Evolutionary conservation across 2,329 filamentous ascomycete species (phyloP).

Genomic region (Verticillium albo-atrum): DNA sequence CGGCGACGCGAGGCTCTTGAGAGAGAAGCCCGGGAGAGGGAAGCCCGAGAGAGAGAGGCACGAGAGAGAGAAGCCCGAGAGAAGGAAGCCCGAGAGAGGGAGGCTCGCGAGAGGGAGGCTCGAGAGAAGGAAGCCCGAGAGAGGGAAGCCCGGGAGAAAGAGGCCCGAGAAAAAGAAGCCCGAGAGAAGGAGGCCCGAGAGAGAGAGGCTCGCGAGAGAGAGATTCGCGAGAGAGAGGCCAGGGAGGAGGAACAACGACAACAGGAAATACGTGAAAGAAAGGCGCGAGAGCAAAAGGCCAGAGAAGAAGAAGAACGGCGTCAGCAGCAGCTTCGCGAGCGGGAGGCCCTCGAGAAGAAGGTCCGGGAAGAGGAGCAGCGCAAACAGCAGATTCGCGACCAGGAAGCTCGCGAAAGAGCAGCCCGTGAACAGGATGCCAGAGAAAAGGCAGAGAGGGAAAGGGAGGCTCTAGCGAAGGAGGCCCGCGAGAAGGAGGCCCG

Average conservation of each 20-base stretch:
- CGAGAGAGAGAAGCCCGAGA: not conserved
- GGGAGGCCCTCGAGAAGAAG: not conserved
- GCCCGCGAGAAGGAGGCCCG: not conserved
- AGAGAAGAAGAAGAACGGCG: not conserved
- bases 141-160: too few relatives aligned
- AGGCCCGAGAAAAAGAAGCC: not conserved
- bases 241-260: not conserved
- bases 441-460: not conserved
- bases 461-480: not conserved
- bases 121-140: not conserved
- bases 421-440: not conserved
- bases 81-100: not conserved
- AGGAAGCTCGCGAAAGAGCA: not conserved
- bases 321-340: not conserved
- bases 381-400: not conserved
- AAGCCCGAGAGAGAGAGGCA: not conserved
- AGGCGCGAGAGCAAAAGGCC: not conserved
- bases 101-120: not conserved
- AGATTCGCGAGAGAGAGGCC: not conserved
- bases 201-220: not conserved
- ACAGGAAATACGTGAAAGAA: not conserved
- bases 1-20: not conserved
- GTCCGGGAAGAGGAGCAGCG: not conserved
- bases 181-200: not conserved
- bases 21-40: not conserved